These are phyloP conservation scores for Cyclotella kingstonii DNA, from an alignment of 108 stramenopile genomes.

Conservation along the genomic window DNA sequence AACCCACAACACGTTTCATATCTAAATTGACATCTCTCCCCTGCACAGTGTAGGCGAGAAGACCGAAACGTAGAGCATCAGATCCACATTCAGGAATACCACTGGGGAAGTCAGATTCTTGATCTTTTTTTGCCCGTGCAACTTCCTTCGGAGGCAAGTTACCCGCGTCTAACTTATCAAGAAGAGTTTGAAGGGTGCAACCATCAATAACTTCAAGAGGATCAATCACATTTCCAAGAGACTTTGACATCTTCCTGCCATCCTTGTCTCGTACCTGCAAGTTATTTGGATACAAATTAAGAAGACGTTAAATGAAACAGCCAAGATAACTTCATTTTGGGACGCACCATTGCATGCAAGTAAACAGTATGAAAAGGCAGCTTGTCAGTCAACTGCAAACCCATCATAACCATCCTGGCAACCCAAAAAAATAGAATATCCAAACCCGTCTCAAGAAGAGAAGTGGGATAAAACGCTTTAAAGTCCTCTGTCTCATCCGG, in stretches of 20 bases:
- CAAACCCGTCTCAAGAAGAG: conserved; percentile 97
- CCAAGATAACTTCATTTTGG: no score
- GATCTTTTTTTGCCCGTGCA: conserved; percentile 93
- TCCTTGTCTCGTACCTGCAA: conserved; percentile 92
- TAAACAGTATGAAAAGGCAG: conserved; percentile 98
- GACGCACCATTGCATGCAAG: conserved; percentile 95
- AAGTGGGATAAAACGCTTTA: conserved; percentile 98
- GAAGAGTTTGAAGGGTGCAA: conserved; percentile 83
- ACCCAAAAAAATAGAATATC: conserved; percentile 99
- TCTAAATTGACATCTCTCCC: conserved; percentile 98
- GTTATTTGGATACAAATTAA: neutral
- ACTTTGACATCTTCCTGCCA: conserved; percentile 99
- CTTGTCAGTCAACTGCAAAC: conserved; percentile 93
- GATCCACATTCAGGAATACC: conserved; percentile 99
- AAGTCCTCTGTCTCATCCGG: conserved; percentile 92
- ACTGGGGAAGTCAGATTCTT: conserved; percentile 90
- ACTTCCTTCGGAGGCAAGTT: conserved; percentile 97
- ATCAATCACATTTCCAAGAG: conserved; percentile 98
- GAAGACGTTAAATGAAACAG: neutral
- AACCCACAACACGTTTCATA: conserved; percentile 96
- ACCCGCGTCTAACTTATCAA: conserved; percentile 85
- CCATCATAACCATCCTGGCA: conserved; percentile 99
- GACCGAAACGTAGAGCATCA: conserved; percentile 97
- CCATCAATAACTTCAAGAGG: conserved; percentile 97
- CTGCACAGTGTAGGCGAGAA: conserved; percentile 97